Percentiles rank a stretch among this genome's conserved stretches.
phyloP scores from a whole-genome alignment of 345 rosid species.

The Atalantia buxifolia region DNA sequence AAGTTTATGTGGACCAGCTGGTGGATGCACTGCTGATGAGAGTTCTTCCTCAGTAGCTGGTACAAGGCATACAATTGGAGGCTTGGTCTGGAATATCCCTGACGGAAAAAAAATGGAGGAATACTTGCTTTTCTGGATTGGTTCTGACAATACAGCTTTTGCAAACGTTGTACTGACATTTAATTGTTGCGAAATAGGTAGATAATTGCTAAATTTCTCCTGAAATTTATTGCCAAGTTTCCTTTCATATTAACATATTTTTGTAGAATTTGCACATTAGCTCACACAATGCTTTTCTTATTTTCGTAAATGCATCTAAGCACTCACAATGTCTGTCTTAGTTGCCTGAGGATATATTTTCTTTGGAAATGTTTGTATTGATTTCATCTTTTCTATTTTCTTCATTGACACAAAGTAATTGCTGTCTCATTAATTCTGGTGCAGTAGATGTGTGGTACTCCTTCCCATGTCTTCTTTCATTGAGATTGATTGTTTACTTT shows the following conservation, averaged over 20 bases:
- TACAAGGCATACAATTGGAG: constrained; percentile 54
- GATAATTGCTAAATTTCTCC: constrained; percentile 10
- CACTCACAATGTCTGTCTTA: not conserved
- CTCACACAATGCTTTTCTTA: not conserved
- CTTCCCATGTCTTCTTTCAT: not conserved
- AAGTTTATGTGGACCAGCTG: constrained; percentile 23
- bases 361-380: not conserved
- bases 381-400: not conserved
- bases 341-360: not conserved
- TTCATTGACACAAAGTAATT: not conserved
- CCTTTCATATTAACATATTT: no score
- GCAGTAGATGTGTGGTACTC: not conserved
- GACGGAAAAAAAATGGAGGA: constrained; percentile 63
- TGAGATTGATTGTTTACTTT: constrained; percentile 3
- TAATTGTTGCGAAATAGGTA: constrained; percentile 86
- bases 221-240: not conserved
- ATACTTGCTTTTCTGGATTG: constrained; percentile 72
- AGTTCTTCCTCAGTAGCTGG: constrained; percentile 21
- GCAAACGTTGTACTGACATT: constrained; percentile 75
- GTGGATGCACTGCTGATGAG: constrained; percentile 17
- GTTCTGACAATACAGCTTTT: constrained; percentile 75
- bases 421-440: not conserved
- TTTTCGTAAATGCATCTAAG: not conserved
- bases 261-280: no score
- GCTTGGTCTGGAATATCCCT: constrained; percentile 73